Percentiles rank a stretch among this genome's conserved stretches.
Evolutionary conservation across 163 green algal genomes (phyloP).

Genomic region (Scenedesmus sp.): DNA sequence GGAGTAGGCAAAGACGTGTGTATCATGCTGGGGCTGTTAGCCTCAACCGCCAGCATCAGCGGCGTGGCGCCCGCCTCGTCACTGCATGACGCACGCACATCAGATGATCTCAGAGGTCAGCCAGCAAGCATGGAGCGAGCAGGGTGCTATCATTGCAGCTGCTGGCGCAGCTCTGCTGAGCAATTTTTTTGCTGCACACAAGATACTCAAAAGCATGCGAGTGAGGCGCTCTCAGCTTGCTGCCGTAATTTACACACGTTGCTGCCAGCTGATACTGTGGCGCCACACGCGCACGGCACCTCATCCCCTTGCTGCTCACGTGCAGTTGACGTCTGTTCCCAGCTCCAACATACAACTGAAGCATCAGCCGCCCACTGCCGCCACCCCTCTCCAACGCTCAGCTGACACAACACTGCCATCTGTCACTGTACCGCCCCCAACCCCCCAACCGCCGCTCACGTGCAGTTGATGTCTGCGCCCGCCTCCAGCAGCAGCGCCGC

Average conservation of each 20-base stretch:
- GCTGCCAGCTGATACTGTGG: background rate
- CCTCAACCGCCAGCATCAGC: conserved; percentile 10
- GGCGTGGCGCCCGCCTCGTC: background rate
- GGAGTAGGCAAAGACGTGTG: background rate
- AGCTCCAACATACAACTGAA: background rate
- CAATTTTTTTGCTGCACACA: too few species aligned
- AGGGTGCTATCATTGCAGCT: too few species aligned
- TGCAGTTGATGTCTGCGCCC: conserved; percentile 48
- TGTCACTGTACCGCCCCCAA: background rate
- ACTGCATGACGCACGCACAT: too few species aligned
- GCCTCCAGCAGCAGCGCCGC: conserved; percentile 36
- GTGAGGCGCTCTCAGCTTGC: too few species aligned
- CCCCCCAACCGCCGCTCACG: conserved; percentile 7
- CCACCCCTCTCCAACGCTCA: too few species aligned
- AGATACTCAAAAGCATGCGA: too few species aligned
- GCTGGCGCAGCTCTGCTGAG: too few species aligned
- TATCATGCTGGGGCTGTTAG: background rate
- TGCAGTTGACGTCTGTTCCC: conserved; percentile 45
- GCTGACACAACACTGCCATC: too few species aligned
- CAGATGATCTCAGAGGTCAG: too few species aligned
- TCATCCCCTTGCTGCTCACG: background rate
- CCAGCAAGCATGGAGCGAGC: too few species aligned
- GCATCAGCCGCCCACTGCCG: background rate
- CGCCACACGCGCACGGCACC: background rate
- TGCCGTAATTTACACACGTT: too few species aligned